Percentiles rank a stretch among this genome's conserved stretches.
phyloP scores from a whole-genome alignment of 2,329 filamentous ascomycete genomes.

The Coniosporium tulheliwenetii region DNA sequence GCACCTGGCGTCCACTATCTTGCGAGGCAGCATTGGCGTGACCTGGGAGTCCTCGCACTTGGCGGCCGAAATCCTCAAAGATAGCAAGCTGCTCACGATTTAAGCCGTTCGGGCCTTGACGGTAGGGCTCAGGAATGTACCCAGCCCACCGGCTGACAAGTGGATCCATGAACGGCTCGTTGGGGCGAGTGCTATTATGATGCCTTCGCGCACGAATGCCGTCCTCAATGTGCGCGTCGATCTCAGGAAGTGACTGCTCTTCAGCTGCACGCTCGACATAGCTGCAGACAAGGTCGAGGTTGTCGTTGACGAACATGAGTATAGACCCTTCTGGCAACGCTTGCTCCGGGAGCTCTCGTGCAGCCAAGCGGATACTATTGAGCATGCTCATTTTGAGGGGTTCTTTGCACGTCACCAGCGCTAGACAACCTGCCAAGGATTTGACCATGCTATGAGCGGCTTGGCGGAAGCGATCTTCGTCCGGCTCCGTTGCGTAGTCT shows the following conservation, averaged over 20 bases:
- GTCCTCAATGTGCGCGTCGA: constrained; percentile 78
- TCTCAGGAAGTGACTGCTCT: constrained; percentile 81
- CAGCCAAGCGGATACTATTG: constrained; percentile 83
- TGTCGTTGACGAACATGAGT: constrained; percentile 97
- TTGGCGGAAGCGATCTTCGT: constrained; percentile 72
- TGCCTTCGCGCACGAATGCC: constrained; percentile 65
- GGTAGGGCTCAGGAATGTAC: constrained; percentile 87
- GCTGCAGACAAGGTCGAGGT: constrained; percentile 80
- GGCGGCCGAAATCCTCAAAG: constrained; percentile 88
- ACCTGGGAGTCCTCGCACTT: constrained; percentile 49
- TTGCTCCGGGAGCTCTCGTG: constrained; percentile 42
- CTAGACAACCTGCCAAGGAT: constrained; percentile 81
- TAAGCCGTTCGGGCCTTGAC: constrained; percentile 65
- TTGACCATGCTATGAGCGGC: constrained; percentile 91
- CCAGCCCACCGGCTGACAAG: constrained; percentile 80
- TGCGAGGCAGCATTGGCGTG: constrained; percentile 40
- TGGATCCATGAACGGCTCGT: constrained; percentile 71
- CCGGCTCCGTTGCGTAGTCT: constrained; percentile 85
- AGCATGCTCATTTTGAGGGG: constrained; percentile 91
- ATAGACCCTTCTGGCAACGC: constrained; percentile 88
- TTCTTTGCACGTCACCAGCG: constrained; percentile 96
- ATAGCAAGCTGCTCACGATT: constrained; percentile 89
- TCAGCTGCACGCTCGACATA: constrained; percentile 95
- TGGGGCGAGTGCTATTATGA: constrained; percentile 59
- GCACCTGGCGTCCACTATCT: constrained; percentile 43